phyloP scores from a whole-genome alignment of 768 basidiomycete species.

The Grammothele lineata region DNA sequence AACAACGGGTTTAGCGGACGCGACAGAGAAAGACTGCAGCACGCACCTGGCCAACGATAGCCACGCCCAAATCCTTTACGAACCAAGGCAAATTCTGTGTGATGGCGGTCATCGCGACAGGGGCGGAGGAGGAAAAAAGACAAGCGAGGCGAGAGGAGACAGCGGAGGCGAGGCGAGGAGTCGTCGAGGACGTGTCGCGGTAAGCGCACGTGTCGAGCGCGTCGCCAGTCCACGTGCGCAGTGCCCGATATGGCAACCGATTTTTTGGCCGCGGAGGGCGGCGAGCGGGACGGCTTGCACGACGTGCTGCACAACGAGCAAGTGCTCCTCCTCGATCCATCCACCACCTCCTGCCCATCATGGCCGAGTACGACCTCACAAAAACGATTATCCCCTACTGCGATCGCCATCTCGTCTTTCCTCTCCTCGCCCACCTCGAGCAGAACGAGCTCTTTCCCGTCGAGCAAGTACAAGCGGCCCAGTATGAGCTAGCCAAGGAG shows the following conservation, averaged over 20 bases:
- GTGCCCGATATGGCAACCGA: conserved; percentile 11
- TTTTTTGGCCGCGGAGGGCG: conserved; percentile 10
- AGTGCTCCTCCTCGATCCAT: conserved; percentile 4
- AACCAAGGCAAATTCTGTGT: conserved; percentile 86
- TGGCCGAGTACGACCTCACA: conserved; percentile 91
- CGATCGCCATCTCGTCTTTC: conserved; percentile 93
- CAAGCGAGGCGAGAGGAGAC: conserved; percentile 1
- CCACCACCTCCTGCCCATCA: conserved; percentile 27
- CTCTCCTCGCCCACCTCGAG: conserved; percentile 83
- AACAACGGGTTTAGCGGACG: conserved; percentile 1
- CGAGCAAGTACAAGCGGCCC: conserved; percentile 80
- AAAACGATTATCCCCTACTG: conserved; percentile 87
- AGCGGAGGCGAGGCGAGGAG: neutral
- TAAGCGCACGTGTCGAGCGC: conserved; percentile 6
- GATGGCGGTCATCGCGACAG: conserved; percentile 59
- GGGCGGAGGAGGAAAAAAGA: neutral
- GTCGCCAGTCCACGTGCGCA: conserved; percentile 18
- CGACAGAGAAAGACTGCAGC: neutral
- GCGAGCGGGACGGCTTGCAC: no score
- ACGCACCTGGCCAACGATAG: conserved; percentile 75
- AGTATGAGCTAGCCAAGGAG: conserved; percentile 95
- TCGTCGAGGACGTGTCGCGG: conserved; percentile 5
- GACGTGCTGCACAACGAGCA: conserved; percentile 3
- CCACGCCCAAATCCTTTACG: conserved; percentile 73
- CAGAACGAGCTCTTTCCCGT: conserved; percentile 72